Conservation (phyloP, 106 monocot genomes). For the Hemerocallis citrina region DNA sequence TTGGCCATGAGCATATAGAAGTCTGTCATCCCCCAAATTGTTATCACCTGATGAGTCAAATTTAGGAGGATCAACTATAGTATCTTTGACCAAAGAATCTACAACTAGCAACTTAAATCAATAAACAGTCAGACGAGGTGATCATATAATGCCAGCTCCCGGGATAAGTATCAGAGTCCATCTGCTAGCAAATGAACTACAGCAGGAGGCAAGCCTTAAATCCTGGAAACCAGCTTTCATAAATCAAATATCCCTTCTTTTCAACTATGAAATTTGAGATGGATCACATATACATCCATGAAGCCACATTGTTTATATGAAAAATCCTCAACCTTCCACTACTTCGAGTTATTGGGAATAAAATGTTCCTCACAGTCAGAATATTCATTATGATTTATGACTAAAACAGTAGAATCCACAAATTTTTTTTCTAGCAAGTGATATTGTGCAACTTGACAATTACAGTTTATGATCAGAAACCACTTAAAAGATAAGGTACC, state of each 20-base stretch:
- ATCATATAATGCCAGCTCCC: too few species aligned
- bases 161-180: not conserved
- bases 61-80: slow-evolving; percentile 1
- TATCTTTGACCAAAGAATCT: too few species aligned
- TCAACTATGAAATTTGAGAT: not conserved
- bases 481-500: not conserved
- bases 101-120: too few species aligned
- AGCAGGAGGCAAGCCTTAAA: not conserved
- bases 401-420: too few species aligned
- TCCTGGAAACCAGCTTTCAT: not conserved
- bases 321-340: not conserved
- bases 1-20: slow-evolving; percentile 80
- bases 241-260: not conserved
- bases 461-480: not conserved
- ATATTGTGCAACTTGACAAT: not conserved
- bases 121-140: too few species aligned
- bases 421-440: too few species aligned
- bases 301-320: not conserved
- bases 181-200: not conserved
- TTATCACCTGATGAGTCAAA: slow-evolving; percentile 63
- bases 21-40: slow-evolving; percentile 77
- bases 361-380: not conserved
- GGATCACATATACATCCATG: not conserved
- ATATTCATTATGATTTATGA: not conserved
- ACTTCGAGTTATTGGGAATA: not conserved